Base-by-base conservation (phyloP, 2,329 filamentous ascomycete species). In the Cordyceps farinosa region DNA sequence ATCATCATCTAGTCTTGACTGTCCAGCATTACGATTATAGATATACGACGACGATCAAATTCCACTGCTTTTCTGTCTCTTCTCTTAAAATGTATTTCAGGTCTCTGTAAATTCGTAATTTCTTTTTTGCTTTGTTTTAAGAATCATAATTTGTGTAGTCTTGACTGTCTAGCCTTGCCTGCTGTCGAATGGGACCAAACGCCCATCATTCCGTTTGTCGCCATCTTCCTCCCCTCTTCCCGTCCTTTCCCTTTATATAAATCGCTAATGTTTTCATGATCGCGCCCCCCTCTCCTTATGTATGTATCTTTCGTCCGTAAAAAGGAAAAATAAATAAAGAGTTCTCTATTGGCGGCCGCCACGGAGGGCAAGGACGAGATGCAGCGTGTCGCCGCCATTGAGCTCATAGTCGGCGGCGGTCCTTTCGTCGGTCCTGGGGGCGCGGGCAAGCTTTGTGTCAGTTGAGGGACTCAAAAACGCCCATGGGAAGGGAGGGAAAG, bases 361-460 rank as follows among this genome's bases (percentile, higher is more conserved):
- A 74, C 95, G 87, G 65, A 99, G 87, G 50, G 95, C 96, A 69
- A 99, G 88, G 58, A 99, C 95, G 73, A 99, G 82, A 83, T 99
- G 95, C 70, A 99, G 83, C 42, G 94, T 99, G 66, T 92, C 91
- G 64, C 95, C 95, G 62, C 92, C 92, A 76, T 95, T 90, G 66
- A 99, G 90, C 67, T 86, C 87, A 77, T 98, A 98, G 71, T 98
- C 94, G 61, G 84, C 81, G 7, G 95, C 94, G 11, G 92, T 94
- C 79, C 97, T 97, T 71, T 98, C 94, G 75, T 99, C 95, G 74
- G 88, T 87, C 92, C 94, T 98, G 67, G 66, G 55, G 11, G 22
- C 22, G 22, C 22, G 22, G 22, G 22, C 22, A 6, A 47, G 15
- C 7, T 1, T 40, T 13, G 45, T 30, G 42, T 40, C 34, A 50